phyloP scores from a whole-genome alignment of 2,329 filamentous ascomycete species.

The Epichloe typhina region DNA sequence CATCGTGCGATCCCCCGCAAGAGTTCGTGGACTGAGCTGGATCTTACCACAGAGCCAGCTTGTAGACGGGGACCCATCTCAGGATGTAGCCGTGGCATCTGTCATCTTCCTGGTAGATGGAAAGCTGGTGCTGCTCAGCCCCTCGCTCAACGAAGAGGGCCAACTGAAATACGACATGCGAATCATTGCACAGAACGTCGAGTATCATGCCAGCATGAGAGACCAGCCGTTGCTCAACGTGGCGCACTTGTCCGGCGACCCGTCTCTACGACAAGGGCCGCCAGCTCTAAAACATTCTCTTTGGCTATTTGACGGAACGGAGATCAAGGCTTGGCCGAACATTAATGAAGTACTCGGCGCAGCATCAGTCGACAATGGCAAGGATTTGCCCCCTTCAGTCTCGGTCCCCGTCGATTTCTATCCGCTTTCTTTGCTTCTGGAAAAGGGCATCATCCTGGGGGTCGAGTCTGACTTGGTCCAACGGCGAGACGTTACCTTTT shows the following conservation, averaged over 20 bases:
- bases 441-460: slow-evolving; percentile 80
- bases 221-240: slow-evolving; percentile 50
- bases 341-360: slow-evolving; percentile 71
- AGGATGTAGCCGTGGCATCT: slow-evolving; percentile 86
- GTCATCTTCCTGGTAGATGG: slow-evolving; percentile 95
- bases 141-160: slow-evolving; percentile 67
- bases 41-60: slow-evolving; percentile 85
- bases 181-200: slow-evolving; percentile 87
- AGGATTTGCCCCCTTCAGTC: slow-evolving; percentile 62
- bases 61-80: slow-evolving; percentile 80
- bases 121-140: slow-evolving; percentile 84
- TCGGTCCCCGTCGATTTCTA: slow-evolving; percentile 88
- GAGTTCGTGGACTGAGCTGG: slow-evolving; percentile 91
- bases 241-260: slow-evolving; percentile 15
- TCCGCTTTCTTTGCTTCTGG: slow-evolving; percentile 73
- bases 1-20: slow-evolving; percentile 83
- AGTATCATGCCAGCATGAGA: slow-evolving; percentile 86
- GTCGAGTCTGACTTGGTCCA: slow-evolving; percentile 91
- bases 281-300: slow-evolving; percentile 66
- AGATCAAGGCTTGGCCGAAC: slow-evolving; percentile 80
- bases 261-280: slow-evolving; percentile 13
- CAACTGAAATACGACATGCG: slow-evolving; percentile 97
- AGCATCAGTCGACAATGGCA: slow-evolving; percentile 48
- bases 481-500: slow-evolving; percentile 79
- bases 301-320: slow-evolving; percentile 85